Conservation (phyloP, 2,329 filamentous ascomycete genomes). For the Penicillium occitanis region DNA sequence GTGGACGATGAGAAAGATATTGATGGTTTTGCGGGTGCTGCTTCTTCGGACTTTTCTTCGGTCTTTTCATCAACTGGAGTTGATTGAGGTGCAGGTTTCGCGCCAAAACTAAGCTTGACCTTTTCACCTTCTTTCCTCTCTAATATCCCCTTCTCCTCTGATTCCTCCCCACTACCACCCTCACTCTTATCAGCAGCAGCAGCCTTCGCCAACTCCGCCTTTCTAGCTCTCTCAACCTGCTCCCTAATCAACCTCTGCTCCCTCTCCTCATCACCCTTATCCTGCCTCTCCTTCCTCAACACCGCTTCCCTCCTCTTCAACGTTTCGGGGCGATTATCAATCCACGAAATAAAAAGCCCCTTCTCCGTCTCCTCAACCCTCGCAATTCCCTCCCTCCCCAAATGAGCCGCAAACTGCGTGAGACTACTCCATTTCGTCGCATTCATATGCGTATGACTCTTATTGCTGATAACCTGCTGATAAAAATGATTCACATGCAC, state of each 20-base stretch:
- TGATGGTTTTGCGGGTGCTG: constrained; percentile 11
- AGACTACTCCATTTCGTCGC: constrained; percentile 83
- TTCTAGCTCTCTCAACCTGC: constrained; percentile 76
- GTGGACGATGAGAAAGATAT: background rate
- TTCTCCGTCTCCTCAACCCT: constrained; percentile 88
- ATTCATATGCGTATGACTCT: constrained; percentile 87
- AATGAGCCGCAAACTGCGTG: constrained; percentile 83
- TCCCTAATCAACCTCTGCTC: constrained; percentile 80
- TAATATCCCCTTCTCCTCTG: constrained; percentile 39
- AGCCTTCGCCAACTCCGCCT: constrained; percentile 44
- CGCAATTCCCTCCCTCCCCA: constrained; percentile 84
- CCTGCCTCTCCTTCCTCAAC: constrained; percentile 77
- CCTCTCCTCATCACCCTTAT: constrained; percentile 85
- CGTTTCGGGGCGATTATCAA: constrained; percentile 87
- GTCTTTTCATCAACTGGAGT: background rate
- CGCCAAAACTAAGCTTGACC: constrained; percentile 68
- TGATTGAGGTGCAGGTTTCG: constrained; percentile 22
- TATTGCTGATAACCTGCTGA: constrained; percentile 85
- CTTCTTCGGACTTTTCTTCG: background rate
- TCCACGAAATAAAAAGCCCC: constrained; percentile 79
- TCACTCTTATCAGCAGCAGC: constrained; percentile 9
- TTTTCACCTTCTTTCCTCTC: constrained; percentile 70
- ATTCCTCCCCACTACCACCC: constrained; percentile 52
- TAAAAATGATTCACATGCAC: constrained; percentile 92
- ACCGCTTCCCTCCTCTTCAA: constrained; percentile 77